A percentile compares a stretch with the other conserved stretches of the same genome.
Evolutionary conservation across 139 green algal genomes (phyloP).

Genomic region (Micromonas pusilla): DNA sequence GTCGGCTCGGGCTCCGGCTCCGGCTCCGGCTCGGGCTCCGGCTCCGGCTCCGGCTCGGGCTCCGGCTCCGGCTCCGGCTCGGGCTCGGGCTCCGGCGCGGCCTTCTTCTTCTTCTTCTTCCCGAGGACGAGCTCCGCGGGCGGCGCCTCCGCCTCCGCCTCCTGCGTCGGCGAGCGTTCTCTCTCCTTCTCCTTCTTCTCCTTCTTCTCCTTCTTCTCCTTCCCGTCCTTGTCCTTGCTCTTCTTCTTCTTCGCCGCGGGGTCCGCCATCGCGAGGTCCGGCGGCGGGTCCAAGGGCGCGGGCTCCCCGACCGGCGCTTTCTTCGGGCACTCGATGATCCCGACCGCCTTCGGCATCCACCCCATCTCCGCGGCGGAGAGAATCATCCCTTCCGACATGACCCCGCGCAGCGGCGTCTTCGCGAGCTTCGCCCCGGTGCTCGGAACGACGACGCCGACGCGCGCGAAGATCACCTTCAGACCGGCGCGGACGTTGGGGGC

Average conservation of each 20-base stretch:
- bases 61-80: no score
- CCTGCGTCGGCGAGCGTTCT: no score
- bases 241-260: slow-evolving; percentile 23
- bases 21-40: neutral
- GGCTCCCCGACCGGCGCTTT: neutral
- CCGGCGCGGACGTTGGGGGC: slow-evolving; percentile 52
- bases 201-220: slow-evolving; percentile 38
- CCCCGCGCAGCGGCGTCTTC: slow-evolving; percentile 53
- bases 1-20: slow-evolving; percentile 9
- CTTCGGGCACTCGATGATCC: slow-evolving; percentile 48
- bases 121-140: no score
- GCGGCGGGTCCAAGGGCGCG: neutral
- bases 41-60: slow-evolving; percentile 1
- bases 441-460: slow-evolving; percentile 51
- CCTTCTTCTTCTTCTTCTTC: slow-evolving; percentile 20
- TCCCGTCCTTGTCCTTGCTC: slow-evolving; percentile 36
- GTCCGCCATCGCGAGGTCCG: neutral
- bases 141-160: no score
- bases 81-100: no score
- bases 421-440: slow-evolving; percentile 51
- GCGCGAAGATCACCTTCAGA: slow-evolving; percentile 64
- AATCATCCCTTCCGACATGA: slow-evolving; percentile 73
- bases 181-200: neutral
- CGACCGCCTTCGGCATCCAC: slow-evolving; percentile 51
- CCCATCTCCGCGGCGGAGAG: slow-evolving; percentile 69